Evolutionary conservation across 768 basidiomycete genomes (phyloP).

Genomic region (Hydnomerulius pinastri): DNA sequence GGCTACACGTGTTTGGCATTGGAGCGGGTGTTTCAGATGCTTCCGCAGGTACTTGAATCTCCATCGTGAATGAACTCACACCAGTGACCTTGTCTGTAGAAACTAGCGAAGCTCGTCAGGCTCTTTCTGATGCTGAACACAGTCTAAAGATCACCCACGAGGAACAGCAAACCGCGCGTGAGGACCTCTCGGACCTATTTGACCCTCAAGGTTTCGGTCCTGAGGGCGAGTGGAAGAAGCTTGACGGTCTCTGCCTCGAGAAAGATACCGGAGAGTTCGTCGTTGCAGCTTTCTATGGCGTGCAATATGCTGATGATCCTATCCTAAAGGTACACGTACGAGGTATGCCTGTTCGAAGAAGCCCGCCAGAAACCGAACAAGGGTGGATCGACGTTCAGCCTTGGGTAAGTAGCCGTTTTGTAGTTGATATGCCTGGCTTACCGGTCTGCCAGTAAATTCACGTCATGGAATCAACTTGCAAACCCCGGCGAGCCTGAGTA

Average conservation of each 20-base stretch:
- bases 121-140: slow-evolving; percentile 62
- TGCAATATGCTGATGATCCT: slow-evolving; percentile 9
- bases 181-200: slow-evolving; percentile 68
- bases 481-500: slow-evolving; percentile 66
- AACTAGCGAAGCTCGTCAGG: slow-evolving; percentile 62
- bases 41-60: slow-evolving; percentile 39
- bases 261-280: slow-evolving; percentile 90
- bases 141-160: slow-evolving; percentile 52
- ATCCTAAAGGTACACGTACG: slow-evolving; percentile 80
- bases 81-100: slow-evolving; percentile 37
- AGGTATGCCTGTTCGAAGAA: slow-evolving; percentile 88
- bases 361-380: slow-evolving; percentile 87
- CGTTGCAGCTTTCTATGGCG: background rate
- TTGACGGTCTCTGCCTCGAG: slow-evolving; percentile 78
- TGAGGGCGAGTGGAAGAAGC: slow-evolving; percentile 95
- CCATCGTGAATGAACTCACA: background rate
- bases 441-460: slow-evolving; percentile 56
- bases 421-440: slow-evolving; percentile 1
- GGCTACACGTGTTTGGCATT: slow-evolving; percentile 67
- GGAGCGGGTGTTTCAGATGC: slow-evolving; percentile 40
- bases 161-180: slow-evolving; percentile 54
- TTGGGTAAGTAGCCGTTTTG: slow-evolving; percentile 67
- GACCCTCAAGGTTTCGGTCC: slow-evolving; percentile 65
- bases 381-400: slow-evolving; percentile 71
- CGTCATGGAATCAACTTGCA: slow-evolving; percentile 72